Evolutionary conservation across 768 basidiomycete genomes (phyloP), one percentile per base, ranked within the genome.

Genomic region (Amylocystis lapponica): DNA sequence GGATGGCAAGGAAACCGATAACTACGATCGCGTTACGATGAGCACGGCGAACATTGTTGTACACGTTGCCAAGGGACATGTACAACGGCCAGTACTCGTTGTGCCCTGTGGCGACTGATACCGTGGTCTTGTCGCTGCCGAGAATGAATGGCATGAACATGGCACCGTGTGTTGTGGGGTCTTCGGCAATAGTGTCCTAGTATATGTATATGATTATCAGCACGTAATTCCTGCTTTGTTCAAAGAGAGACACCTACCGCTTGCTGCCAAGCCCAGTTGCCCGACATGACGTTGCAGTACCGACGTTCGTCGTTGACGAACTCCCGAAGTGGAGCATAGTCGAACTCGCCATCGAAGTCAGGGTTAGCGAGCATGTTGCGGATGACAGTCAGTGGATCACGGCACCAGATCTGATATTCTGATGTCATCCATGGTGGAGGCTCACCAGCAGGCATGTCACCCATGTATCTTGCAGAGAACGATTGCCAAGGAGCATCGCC

Each of bases 401-500:
- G 53, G 32, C 19, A 50, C 55, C 55, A 60, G 4, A 63, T 48
- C 20, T 59, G 55, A 34, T 56, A 57, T 2, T 52, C 37, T 5
- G 45, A 49, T 0, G 32, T 43, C 60, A 59, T 65, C 63, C 62
- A 65, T 12, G 43, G 23, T 2, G 60, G 57, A 7, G 34, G 22
- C 1, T 50, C 39, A 0, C 47, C 48, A 2, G 46, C 41, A 4
- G 47, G 45, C 1, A 26, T 19, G 0, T 34, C 36, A 1, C 59
- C 60, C 0, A 40, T 39, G 25, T 67, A 69, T 5, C 43, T 36
- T 12, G 66, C 36, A 1, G 50, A 38, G 43, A 72, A 66, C 3
- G 49, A 54, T 3, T 59, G 16, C 70, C 71, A 75, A 0, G 67
- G 60, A 10, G 57, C 56, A 21, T 65, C 63, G 9, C 68, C 67